Evolutionary conservation across 306 rosid genomes (phyloP).

Genomic region (Begonia fuchsioides): DNA sequence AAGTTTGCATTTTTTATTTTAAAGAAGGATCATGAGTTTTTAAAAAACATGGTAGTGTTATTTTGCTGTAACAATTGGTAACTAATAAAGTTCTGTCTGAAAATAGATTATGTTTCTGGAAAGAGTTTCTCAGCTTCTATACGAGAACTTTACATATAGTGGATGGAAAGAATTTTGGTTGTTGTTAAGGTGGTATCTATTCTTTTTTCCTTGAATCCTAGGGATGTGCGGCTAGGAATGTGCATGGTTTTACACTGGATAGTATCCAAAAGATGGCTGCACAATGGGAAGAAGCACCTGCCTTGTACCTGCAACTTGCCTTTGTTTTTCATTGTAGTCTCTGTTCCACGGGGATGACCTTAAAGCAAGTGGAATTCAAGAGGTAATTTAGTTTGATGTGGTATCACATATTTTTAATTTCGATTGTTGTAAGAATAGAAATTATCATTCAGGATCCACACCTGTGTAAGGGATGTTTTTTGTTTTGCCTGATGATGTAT

Average conservation of each 20-base stretch:
- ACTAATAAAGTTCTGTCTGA: no score
- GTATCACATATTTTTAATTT: no score
- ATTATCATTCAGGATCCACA: no score
- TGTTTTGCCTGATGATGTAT: neutral
- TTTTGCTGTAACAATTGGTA: no score
- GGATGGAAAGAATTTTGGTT: neutral
- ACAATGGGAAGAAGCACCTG: constrained; percentile 87
- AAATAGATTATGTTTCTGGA: no score
- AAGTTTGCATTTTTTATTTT: constrained; percentile 8
- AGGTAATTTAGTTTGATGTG: constrained; percentile 29
- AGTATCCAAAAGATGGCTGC: constrained; percentile 66
- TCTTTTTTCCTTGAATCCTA: constrained; percentile 14
- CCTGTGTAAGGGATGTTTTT: no score
- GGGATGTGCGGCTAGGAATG: constrained; percentile 98
- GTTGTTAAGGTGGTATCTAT: neutral
- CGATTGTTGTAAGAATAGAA: no score
- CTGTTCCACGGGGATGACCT: constrained; percentile 79
- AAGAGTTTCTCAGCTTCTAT: neutral
- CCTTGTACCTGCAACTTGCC: constrained; percentile 53
- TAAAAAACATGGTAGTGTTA: no score
- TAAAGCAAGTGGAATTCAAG: constrained; percentile 67
- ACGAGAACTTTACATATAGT: neutral
- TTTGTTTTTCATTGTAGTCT: constrained; percentile 36
- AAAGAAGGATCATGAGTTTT: no score
- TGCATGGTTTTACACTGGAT: constrained; percentile 64